Conservation (phyloP, 2,329 filamentous ascomycete genomes). For the Dothidotthia symphoricarpi region DNA sequence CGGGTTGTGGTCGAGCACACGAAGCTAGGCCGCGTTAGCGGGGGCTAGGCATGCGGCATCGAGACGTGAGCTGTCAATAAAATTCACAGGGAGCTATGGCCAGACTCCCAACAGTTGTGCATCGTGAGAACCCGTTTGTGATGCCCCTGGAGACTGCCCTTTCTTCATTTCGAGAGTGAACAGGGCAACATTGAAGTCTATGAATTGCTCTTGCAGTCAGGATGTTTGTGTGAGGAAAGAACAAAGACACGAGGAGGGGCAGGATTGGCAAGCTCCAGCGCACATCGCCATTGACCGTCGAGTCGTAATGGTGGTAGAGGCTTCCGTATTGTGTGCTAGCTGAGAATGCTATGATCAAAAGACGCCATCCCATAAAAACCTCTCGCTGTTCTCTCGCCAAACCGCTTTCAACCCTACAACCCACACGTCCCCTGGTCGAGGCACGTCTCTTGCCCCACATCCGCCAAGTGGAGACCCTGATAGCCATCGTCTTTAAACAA, state of each 20-base stretch:
- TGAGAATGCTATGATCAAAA: conserved; percentile 12
- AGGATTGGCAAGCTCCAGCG: too few relatives aligned
- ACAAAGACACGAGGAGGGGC: background rate
- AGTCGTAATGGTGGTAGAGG: conserved; percentile 6
- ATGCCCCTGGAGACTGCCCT: conserved; percentile 1
- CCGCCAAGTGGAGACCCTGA: conserved; percentile 10
- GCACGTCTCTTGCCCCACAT: conserved; percentile 26
- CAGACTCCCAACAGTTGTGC: conserved; percentile 33
- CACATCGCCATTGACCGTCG: too few relatives aligned
- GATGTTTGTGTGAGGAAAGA: background rate
- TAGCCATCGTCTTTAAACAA: conserved; percentile 21
- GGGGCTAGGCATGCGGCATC: too few relatives aligned
- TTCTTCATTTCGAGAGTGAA: too few relatives aligned
- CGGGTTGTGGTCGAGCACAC: conserved; percentile 14
- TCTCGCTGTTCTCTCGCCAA: conserved; percentile 13
- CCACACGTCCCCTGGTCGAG: conserved; percentile 15
- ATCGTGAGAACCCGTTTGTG: conserved; percentile 13
- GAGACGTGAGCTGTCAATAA: conserved; percentile 6
- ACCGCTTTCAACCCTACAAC: conserved; percentile 6
- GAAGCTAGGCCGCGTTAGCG: conserved; percentile 7
- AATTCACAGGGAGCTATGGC: conserved; percentile 24
- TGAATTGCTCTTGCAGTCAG: background rate
- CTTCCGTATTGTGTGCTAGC: conserved; percentile 11
- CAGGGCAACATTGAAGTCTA: background rate
- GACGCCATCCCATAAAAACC: conserved; percentile 5